Percentiles rank a stretch among this genome's conserved stretches.
Conservation (phyloP, 192 early-diverging fungal species). For the Entomortierella lignicola region DNA sequence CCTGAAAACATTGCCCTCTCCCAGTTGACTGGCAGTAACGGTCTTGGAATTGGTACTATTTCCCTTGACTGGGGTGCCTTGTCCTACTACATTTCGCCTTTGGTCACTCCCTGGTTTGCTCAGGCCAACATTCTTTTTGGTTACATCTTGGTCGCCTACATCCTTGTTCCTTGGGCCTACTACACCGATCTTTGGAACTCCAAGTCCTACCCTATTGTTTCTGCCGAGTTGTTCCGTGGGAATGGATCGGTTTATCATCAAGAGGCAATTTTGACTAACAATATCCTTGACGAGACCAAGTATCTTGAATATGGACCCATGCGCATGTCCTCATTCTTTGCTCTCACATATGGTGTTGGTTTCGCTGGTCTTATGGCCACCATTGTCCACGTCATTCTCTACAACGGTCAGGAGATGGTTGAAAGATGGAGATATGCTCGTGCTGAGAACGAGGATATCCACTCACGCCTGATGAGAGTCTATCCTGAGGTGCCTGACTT, state of each 20-base stretch:
- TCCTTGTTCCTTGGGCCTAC: constrained; percentile 64
- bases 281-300: constrained; percentile 36
- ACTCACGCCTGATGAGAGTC: constrained; percentile 76
- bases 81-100: constrained; percentile 56
- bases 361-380: constrained; percentile 67
- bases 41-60: constrained; percentile 66
- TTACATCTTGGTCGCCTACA: constrained; percentile 62
- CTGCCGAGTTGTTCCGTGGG: constrained; percentile 43
- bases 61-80: constrained; percentile 71
- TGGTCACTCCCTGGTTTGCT: constrained; percentile 58
- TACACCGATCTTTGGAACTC: constrained; percentile 63
- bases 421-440: constrained; percentile 54
- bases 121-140: constrained; percentile 63
- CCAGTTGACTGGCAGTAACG: constrained; percentile 61
- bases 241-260: constrained; percentile 55
- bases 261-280: constrained; percentile 43
- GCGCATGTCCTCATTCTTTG: constrained; percentile 61
- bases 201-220: constrained; percentile 57
- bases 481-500: constrained; percentile 78
- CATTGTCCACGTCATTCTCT: constrained; percentile 68
- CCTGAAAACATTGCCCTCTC: constrained; percentile 54
- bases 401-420: constrained; percentile 69
- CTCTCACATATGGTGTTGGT: constrained; percentile 62
- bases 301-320: constrained; percentile 60
- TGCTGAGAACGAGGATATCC: constrained; percentile 68